Evolutionary conservation across 164 flowering plant species (phyloP).

Genomic region (Hamamelis virginiana): DNA sequence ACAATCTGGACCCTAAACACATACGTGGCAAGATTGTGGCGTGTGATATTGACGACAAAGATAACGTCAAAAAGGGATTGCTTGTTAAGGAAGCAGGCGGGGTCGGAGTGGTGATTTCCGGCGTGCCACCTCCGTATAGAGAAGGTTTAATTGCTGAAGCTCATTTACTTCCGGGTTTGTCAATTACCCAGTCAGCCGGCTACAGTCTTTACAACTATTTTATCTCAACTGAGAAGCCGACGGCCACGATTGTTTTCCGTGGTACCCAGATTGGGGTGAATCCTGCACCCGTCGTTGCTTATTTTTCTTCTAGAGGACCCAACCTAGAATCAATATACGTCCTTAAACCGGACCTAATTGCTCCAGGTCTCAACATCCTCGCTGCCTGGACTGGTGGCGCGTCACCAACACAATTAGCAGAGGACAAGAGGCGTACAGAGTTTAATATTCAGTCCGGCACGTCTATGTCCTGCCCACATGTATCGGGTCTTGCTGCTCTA

Average conservation of each 20-base stretch:
- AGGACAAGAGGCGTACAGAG: constrained; percentile 36
- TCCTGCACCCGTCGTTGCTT: constrained; percentile 56
- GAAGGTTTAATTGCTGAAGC: constrained; percentile 45
- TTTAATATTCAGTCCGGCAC: constrained; percentile 69
- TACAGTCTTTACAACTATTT: constrained; percentile 20
- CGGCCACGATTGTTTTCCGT: constrained; percentile 32
- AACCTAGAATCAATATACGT: constrained; percentile 26
- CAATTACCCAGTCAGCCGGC: constrained; percentile 30
- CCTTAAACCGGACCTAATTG: constrained; percentile 66
- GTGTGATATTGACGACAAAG: constrained; percentile 45
- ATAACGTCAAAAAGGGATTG: constrained; percentile 33
- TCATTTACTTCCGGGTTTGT: constrained; percentile 44
- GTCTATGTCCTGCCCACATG: constrained; percentile 68
- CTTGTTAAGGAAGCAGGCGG: constrained; percentile 53
- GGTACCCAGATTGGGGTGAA: constrained; percentile 39
- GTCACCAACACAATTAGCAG: constrained; percentile 25
- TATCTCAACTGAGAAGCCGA: constrained; percentile 11
- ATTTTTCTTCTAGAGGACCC: constrained; percentile 65
- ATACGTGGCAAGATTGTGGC: constrained; percentile 52
- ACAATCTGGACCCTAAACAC: constrained; percentile 28
- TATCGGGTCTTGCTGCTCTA: constrained; percentile 49
- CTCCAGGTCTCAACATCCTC: constrained; percentile 69
- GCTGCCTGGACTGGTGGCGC: constrained; percentile 55
- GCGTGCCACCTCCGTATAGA: constrained; percentile 23
- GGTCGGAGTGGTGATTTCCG: constrained; percentile 40